Conservation (phyloP, 2,329 filamentous ascomycete genomes). For the Hypoxylon rubiginosum region DNA sequence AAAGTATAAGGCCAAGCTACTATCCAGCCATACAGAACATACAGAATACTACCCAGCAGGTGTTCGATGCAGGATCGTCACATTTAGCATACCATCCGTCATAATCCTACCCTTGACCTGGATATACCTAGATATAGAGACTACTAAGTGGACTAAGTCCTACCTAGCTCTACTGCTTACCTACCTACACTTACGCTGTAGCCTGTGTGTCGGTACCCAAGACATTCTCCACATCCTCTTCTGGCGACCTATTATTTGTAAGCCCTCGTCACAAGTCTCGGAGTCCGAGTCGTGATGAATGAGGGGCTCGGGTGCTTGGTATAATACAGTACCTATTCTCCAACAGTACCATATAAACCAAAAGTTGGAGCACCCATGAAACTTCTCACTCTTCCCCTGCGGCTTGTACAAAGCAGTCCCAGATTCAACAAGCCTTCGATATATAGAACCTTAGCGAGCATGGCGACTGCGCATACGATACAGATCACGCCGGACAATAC, state of each 20-base stretch:
- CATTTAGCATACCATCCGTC: slow-evolving; percentile 17
- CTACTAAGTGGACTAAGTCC: neutral
- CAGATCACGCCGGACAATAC: slow-evolving; percentile 63
- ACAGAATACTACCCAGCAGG: neutral
- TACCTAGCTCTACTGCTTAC: no score
- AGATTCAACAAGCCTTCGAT: slow-evolving; percentile 14
- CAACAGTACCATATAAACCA: neutral
- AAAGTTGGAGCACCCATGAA: slow-evolving; percentile 15
- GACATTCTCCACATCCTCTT: neutral
- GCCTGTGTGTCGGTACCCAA: neutral
- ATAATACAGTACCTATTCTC: neutral
- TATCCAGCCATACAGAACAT: slow-evolving; percentile 9
- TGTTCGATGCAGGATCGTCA: slow-evolving; percentile 7
- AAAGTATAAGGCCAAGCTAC: slow-evolving; percentile 17
- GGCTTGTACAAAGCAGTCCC: slow-evolving; percentile 13
- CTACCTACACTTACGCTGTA: no score
- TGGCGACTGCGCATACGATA: slow-evolving; percentile 65
- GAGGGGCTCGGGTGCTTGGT: slow-evolving; percentile 9
- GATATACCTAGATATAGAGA: neutral
- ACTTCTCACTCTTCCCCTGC: neutral
- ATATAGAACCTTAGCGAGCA: slow-evolving; percentile 46
- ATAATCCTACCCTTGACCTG: neutral
- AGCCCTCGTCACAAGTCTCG: slow-evolving; percentile 20
- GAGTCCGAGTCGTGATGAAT: slow-evolving; percentile 17
- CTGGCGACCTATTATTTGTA: slow-evolving; percentile 19